A percentile compares a stretch with the other conserved stretches of the same genome.
Evolutionary conservation across 768 basidiomycete species (phyloP).

Genomic region (Suillus placidus): DNA sequence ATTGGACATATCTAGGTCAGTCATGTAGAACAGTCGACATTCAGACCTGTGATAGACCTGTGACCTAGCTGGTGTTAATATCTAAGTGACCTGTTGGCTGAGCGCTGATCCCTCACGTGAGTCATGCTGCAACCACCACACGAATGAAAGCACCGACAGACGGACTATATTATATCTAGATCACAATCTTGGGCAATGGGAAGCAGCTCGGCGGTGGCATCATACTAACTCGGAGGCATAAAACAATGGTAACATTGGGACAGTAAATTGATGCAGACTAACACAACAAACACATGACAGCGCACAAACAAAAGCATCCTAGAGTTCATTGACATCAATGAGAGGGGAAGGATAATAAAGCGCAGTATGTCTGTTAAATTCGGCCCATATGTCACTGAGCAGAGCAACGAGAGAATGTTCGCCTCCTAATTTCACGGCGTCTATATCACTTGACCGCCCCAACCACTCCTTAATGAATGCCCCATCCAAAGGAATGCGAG

Average conservation of each 20-base stretch:
- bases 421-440: not conserved
- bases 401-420: not conserved
- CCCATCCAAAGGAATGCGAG: conserved; percentile 10
- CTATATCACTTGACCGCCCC: not conserved
- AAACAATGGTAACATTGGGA: not conserved
- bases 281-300: not conserved
- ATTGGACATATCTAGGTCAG: not conserved
- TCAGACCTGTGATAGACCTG: conserved; percentile 1
- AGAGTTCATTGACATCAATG: not conserved
- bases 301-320: not conserved
- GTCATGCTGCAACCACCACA: not conserved
- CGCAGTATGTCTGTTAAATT: conserved; percentile 1
- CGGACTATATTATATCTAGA: not conserved
- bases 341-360: conserved; percentile 4
- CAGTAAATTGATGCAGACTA: not conserved
- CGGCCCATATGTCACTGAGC: not conserved
- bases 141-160: not conserved
- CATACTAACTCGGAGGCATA: not conserved
- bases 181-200: not conserved
- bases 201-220: not conserved
- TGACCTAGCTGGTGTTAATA: not conserved
- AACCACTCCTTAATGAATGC: conserved; percentile 12
- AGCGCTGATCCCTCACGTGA: not conserved
- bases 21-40: not conserved
- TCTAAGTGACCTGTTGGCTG: not conserved